Percentiles rank a stretch among this genome's conserved stretches.
Evolutionary conservation across 495 filamentous ascomycete species (phyloP).

Genomic region (Aspergillus saccharolyticus): DNA sequence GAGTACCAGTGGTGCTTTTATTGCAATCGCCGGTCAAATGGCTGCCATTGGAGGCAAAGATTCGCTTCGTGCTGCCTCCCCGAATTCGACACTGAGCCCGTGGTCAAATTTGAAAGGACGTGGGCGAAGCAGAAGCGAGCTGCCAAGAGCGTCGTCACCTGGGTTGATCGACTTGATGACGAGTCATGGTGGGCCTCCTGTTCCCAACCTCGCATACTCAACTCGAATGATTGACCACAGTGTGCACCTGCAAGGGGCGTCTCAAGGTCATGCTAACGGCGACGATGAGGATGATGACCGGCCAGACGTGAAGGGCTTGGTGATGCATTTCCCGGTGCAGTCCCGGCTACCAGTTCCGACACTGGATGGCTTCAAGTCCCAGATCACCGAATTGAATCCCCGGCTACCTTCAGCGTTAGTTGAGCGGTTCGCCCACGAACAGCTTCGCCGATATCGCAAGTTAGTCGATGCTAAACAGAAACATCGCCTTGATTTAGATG

Average conservation of each 20-base stretch:
- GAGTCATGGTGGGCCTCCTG: conserved; percentile 44
- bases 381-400: conserved; percentile 70
- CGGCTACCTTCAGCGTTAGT: conserved; percentile 62
- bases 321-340: conserved; percentile 44
- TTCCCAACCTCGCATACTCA: conserved; percentile 39
- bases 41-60: conserved; percentile 60
- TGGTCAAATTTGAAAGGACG: conserved; percentile 52
- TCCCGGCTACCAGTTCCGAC: conserved; percentile 61
- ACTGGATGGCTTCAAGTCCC: conserved; percentile 68
- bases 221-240: conserved; percentile 16
- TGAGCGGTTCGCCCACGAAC: conserved; percentile 78
- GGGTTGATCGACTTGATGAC: conserved; percentile 45
- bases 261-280: conserved; percentile 21
- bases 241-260: conserved; percentile 2
- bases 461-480: conserved; percentile 68
- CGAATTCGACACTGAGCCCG: conserved; percentile 50
- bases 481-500: conserved; percentile 55
- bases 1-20: conserved; percentile 53
- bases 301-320: conserved; percentile 38
- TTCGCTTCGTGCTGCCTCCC: conserved; percentile 43
- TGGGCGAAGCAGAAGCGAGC: conserved; percentile 70
- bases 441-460: conserved; percentile 72
- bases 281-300: conserved; percentile 46
- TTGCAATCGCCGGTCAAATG: conserved; percentile 57
- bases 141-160: conserved; percentile 44